These are phyloP conservation scores for Sarcodon aspratus DNA, from an alignment of 768 basidiomycete genomes.

Conservation along the genomic window DNA sequence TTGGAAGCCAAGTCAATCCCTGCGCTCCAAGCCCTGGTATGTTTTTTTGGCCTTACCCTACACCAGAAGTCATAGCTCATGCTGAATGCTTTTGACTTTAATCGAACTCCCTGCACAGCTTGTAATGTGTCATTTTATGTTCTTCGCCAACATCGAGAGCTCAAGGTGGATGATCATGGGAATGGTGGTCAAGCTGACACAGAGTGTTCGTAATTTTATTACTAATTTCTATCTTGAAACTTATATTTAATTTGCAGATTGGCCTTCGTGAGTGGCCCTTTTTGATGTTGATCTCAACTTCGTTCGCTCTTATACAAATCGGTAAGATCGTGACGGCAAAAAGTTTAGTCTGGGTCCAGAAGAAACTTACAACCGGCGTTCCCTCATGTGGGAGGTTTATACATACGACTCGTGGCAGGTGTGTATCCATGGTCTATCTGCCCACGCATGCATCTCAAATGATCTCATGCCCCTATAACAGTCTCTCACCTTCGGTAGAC, in stretches of 20 bases:
- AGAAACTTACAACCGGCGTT: slow-evolving; percentile 48
- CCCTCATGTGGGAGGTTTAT: slow-evolving; percentile 53
- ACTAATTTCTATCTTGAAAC: slow-evolving; percentile 6
- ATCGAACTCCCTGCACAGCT: slow-evolving; percentile 29
- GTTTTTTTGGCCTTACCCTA: slow-evolving; percentile 8
- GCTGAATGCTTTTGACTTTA: slow-evolving; percentile 16
- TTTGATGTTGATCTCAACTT: neutral
- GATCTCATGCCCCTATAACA: slow-evolving; percentile 15
- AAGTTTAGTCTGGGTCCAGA: slow-evolving; percentile 47
- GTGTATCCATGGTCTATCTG: slow-evolving; percentile 5
- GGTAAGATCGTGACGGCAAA: slow-evolving; percentile 53
- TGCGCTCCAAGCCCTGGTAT: slow-evolving; percentile 55
- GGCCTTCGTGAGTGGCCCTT: slow-evolving; percentile 47
- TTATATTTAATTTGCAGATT: slow-evolving; percentile 27
- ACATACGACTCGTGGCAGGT: slow-evolving; percentile 69
- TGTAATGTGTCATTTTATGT: slow-evolving; percentile 40
- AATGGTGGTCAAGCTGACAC: slow-evolving; percentile 56
- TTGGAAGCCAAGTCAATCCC: slow-evolving; percentile 53
- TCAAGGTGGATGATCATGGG: slow-evolving; percentile 66
- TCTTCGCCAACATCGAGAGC: slow-evolving; percentile 35
- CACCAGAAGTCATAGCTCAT: slow-evolving; percentile 1
- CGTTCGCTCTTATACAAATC: slow-evolving; percentile 5
- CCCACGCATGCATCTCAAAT: neutral
- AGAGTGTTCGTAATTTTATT: slow-evolving; percentile 36
- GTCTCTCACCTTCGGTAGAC: slow-evolving; percentile 64